Base-by-base conservation (phyloP, 306 rosid genomes). In the Lagenaria siceraria region DNA sequence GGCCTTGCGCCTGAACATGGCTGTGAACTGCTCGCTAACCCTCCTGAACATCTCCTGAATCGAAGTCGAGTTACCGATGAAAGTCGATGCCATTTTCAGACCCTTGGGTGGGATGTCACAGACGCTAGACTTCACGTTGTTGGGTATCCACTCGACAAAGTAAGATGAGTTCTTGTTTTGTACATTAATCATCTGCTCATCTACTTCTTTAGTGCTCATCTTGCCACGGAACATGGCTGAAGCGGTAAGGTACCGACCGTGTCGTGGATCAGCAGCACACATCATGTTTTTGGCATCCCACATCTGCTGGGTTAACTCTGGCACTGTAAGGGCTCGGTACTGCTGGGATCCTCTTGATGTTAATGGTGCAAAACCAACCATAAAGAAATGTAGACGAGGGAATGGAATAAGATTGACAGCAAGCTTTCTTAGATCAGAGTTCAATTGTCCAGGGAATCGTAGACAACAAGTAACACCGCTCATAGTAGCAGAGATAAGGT, bases 221-320 rank as follows among this genome's bases (percentile, higher is more conserved):
- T 89, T 91, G 29, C 95, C 97, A 43, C 97, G 97, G 81, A 91
- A 91, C 95, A 91, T 84, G 58, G 97, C 97, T 31, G 95, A 91
- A 1, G 95, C 97, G 1, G 97, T 91, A 78, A 91, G 78, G 80
- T 89, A 91, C 24, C 95, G 95, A 25, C 97, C 97, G 3, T 91
- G 95, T 76, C 95, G 95, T 31, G 97, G 97, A 64, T 91, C 97
- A 58, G 97, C 97, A 17, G 97, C 97, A 6, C 97, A 91, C 97
- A 91, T 86, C 89, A 86, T 86, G 85, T 86, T 86, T 74, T 86
- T 86, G 55, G 89, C 87, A 84, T 86, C 89, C 87, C 89, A 86
- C 89, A 86, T 86, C 75, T 86, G 89, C 81, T 86, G 89, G 48
- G 89, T 86, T 35, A 86, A 78, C 51, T 84, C 89, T 0, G 87